Evolutionary conservation across 75 land plant species (phyloP).

Genomic region (Picea sitchensis): DNA sequence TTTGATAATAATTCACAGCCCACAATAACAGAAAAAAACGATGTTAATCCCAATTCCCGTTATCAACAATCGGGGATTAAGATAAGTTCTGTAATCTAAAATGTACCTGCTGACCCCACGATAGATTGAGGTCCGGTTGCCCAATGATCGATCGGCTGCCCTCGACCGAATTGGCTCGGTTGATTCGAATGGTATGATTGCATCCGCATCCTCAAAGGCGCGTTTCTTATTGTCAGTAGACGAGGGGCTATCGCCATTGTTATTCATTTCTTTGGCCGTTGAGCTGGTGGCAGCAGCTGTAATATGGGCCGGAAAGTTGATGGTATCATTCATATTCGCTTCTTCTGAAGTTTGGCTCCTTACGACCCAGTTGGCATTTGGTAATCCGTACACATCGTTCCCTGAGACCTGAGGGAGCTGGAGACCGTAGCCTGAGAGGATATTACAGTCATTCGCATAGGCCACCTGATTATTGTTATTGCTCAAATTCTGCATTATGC

Average conservation of each 20-base stretch:
- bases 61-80: too few species aligned
- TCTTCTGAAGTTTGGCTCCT: constrained; percentile 2
- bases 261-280: neutral
- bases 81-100: too few species aligned
- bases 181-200: constrained; percentile 4
- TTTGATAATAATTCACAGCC: too few species aligned
- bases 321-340: neutral
- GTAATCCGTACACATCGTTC: neutral
- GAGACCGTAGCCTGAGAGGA: constrained; percentile 15
- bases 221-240: neutral
- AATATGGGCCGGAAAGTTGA: neutral
- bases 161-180: constrained; percentile 31
- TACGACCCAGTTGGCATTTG: neutral
- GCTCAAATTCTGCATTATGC: constrained; percentile 1
- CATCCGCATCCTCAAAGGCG: neutral
- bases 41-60: too few species aligned
- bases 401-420: neutral
- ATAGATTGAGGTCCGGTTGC: constrained; percentile 83
- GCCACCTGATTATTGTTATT: neutral
- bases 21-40: too few species aligned
- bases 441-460: neutral
- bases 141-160: constrained; percentile 42
- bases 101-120: constrained; percentile 36
- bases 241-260: neutral
- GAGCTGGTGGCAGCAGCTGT: neutral